Base-by-base conservation (phyloP, 2,329 filamentous ascomycete species). In the Neofusicoccum sp. region DNA sequence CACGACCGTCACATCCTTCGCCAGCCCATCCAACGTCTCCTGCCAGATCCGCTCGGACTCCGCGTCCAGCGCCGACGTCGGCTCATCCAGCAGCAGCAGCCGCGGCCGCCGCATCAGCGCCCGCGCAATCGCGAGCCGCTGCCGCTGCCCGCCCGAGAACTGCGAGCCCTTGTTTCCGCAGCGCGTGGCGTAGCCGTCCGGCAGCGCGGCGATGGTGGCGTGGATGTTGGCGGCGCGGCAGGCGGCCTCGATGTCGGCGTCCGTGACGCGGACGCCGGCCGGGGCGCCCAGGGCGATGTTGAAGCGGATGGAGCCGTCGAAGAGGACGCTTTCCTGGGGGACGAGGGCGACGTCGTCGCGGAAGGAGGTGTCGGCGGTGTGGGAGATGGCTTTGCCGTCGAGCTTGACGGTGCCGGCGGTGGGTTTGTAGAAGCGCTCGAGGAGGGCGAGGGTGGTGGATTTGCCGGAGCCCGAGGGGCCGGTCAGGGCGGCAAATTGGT, bases 181-280 rank as follows among this genome's bases (percentile, higher is more conserved):
- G n/a, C 74, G 73, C 0, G 88, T 91, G 11, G 88, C 76, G 70
- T 91, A 91, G 0, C 87, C 87, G 12, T 88, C 77, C 0, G 88
- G 87, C 14, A 92, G 76, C 0, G 81, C 76, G 63, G 79, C 76
- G 67, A 92, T 89, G 29, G 84, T 86, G 33, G 91, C 86, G 74
- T 91, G 88, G 66, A 92, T 89, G 70, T 89, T 89, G 39, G 88
- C 88, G 14, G 89, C 76, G 63, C 83, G 82, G 70, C 88, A 91
- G 0, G 89, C 89, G 62, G 85, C 84, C 66, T 88, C 81, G 54
- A 91, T 86, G 48, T 90, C 88, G 5, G 79, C 83, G 44, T 86
- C 77, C 0, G 81, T 83, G 1, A 84, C 84, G 34, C 83, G 80
- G 41, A 83, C 77, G 8, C 80, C 83, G 1, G 87, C 86, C 0